Conservation (phyloP, 495 filamentous ascomycete genomes). For the Xylaria scruposa region DNA sequence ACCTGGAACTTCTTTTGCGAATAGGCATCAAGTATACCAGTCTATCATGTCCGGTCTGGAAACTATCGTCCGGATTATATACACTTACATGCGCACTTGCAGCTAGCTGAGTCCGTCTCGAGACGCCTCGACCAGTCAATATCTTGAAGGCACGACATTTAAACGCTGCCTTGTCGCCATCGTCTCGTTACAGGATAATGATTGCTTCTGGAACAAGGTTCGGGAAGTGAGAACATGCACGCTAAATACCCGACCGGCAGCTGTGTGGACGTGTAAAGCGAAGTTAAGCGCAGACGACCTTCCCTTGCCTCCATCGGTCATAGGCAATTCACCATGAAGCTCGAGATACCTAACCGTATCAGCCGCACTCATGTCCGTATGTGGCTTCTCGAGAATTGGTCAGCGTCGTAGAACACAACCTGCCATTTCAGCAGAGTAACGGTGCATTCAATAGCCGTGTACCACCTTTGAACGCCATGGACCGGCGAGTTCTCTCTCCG, state of each 20-base stretch:
- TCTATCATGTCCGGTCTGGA: background rate
- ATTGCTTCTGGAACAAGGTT: constrained; percentile 16
- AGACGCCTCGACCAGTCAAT: background rate
- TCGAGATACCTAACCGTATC: background rate
- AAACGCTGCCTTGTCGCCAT: background rate
- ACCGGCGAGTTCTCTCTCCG: background rate
- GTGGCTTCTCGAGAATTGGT: background rate
- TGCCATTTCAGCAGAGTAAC: background rate
- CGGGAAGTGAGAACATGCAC: background rate
- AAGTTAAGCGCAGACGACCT: background rate
- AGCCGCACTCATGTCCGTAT: background rate
- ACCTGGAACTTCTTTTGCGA: background rate
- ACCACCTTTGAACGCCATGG: background rate
- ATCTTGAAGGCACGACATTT: background rate
- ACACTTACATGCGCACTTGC: background rate
- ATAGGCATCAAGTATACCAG: background rate
- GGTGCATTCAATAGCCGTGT: background rate
- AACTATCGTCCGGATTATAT: background rate
- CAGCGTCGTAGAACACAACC: constrained; percentile 8
- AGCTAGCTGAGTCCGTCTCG: background rate
- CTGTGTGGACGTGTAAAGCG: background rate
- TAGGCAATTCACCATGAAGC: background rate
- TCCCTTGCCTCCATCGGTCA: background rate
- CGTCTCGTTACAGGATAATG: background rate
- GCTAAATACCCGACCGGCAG: background rate